Conservation (phyloP, 805 yeast genomes). For the Tetrapisispora iriomotensis region DNA sequence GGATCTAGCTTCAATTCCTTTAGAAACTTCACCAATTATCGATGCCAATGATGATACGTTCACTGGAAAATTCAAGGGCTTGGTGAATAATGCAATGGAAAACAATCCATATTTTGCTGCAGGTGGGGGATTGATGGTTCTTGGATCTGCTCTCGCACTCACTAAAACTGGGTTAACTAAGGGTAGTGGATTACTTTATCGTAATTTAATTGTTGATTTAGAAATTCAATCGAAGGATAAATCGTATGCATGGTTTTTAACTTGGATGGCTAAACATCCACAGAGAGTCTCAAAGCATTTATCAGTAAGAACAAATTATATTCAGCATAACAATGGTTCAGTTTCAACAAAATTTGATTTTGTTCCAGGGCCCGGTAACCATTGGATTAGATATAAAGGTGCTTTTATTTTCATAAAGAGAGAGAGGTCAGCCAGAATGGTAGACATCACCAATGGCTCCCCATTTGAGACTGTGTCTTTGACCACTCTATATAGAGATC, state of each 20-base stretch:
- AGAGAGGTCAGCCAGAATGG: slow-evolving; percentile 80
- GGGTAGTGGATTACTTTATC: slow-evolving; percentile 57
- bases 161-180: slow-evolving; percentile 60
- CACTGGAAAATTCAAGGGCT: slow-evolving; percentile 26
- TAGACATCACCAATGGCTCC: slow-evolving; percentile 82
- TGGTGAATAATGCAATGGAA: slow-evolving; percentile 45
- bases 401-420: slow-evolving; percentile 84
- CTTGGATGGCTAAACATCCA: slow-evolving; percentile 88
- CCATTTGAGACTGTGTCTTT: slow-evolving; percentile 95
- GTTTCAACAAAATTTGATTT: slow-evolving; percentile 78
- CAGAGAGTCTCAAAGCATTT: slow-evolving; percentile 70
- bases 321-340: slow-evolving; percentile 88
- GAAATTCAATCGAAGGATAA: slow-evolving; percentile 92
- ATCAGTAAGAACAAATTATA: slow-evolving; percentile 77
- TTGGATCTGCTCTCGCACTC: slow-evolving; percentile 82
- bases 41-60: slow-evolving; percentile 11
- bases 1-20: neutral
- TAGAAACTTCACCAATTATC: no score
- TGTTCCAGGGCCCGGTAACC: slow-evolving; percentile 97
- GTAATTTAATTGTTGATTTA: slow-evolving; percentile 80
- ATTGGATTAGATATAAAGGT: slow-evolving; percentile 72
- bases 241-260: slow-evolving; percentile 88
- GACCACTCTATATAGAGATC: slow-evolving; percentile 80
- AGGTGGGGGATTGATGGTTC: slow-evolving; percentile 92
- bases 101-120: slow-evolving; percentile 96